Percentiles rank a stretch among this genome's conserved stretches.
phyloP scores from a whole-genome alignment of 202 grass and related monocot species.

The Miscanthus sacchariflorus region DNA sequence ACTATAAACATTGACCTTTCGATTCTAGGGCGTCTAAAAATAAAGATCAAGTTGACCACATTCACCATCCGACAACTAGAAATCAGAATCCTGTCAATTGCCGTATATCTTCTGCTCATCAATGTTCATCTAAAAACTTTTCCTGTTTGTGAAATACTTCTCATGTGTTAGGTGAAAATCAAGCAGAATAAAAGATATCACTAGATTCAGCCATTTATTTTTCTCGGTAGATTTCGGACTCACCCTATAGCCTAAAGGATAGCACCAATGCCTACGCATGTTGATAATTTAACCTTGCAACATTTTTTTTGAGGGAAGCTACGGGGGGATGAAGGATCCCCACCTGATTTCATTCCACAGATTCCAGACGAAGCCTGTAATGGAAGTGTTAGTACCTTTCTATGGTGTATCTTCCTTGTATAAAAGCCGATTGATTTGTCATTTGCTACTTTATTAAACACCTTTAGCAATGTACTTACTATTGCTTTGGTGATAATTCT shows the following conservation, averaged over 20 bases:
- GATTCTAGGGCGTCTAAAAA: background rate
- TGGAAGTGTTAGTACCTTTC: no score
- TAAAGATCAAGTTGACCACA: background rate
- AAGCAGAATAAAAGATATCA: slow-evolving; percentile 3
- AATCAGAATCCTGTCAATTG: background rate
- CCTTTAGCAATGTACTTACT: background rate
- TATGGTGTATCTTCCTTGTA: background rate
- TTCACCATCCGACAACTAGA: background rate
- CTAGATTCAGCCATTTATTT: background rate
- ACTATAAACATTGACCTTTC: background rate
- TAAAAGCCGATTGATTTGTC: background rate
- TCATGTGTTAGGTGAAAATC: background rate
- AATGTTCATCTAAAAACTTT: background rate
- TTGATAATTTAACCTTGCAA: no score
- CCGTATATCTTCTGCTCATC: background rate
- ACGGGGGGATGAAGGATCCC: no score
- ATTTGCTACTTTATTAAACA: background rate
- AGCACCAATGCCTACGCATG: background rate
- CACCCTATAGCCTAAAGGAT: background rate
- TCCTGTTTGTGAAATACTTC: background rate
- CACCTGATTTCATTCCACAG: no score
- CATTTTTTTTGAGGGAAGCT: no score
- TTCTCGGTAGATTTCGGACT: background rate
- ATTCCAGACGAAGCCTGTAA: no score
- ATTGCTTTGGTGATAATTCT: background rate